Conservation (phyloP, 768 basidiomycete genomes). For the Grammothele lineata region DNA sequence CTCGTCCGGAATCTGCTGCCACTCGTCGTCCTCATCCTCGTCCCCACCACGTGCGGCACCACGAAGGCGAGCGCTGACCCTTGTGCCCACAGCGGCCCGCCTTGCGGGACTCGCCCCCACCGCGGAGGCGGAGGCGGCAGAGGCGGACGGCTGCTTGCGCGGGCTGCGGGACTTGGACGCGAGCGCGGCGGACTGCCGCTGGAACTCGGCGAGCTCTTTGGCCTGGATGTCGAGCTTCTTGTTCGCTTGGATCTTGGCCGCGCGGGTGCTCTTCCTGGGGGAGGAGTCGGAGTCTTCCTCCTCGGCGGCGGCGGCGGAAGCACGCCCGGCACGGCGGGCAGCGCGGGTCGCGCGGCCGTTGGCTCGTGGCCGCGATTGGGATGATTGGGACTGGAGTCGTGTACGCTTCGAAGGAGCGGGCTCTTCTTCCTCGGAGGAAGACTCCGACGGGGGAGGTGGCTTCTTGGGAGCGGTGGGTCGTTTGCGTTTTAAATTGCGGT, state of each 20-base stretch:
- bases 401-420: conserved; percentile 24
- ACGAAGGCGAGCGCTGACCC: conserved; percentile 63
- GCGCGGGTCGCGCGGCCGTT: conserved; percentile 7
- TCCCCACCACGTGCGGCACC: conserved; percentile 32
- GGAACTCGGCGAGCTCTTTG: conserved; percentile 60
- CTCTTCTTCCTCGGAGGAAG: conserved; percentile 13
- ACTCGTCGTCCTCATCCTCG: conserved; percentile 54
- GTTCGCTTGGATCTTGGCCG: conserved; percentile 71
- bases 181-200: conserved; percentile 41
- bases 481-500: conserved; percentile 35
- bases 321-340: conserved; percentile 4
- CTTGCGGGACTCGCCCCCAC: conserved; percentile 12
- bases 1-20: conserved; percentile 78
- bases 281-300: conserved; percentile 12
- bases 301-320: conserved; percentile 5
- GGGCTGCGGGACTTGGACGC: conserved; percentile 10
- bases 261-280: conserved; percentile 47
- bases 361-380: conserved; percentile 6
- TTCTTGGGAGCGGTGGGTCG: conserved; percentile 25
- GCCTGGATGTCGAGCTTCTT: conserved; percentile 64
- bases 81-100: conserved; percentile 41
- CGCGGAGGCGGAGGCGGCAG: conserved; percentile 9
- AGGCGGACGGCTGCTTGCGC: background rate
- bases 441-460: conserved; percentile 14
- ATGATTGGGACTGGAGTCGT: background rate